Evolutionary conservation across 2,329 filamentous ascomycete genomes (phyloP), one percentile per base, ranked within the genome.

Genomic region (Phaeosphaeria sp.): DNA sequence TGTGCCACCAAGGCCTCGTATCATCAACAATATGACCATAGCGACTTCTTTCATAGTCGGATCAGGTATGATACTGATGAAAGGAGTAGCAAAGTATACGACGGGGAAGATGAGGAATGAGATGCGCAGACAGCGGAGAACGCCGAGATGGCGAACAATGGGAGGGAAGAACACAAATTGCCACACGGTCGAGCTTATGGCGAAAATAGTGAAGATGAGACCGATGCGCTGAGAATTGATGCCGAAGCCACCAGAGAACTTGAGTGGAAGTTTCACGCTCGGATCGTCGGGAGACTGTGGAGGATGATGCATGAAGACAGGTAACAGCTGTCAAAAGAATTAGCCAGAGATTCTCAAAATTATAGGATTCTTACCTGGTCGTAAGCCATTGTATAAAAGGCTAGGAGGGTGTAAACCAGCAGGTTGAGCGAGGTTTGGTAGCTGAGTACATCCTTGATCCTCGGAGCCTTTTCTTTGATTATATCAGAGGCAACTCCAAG

Each of bases 81-180:
- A 97, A 0, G 94, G 94, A 0, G 90, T 91, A n/a, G 92, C 57
- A 59, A 95, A 77, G 81, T 95, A 97, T 18, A 92, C 79, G 36
- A 95, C 51, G 0, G 93, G 93, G 70, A 92, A 90, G 1, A 87
- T 72, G 18, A 90, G 64, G 18, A 87, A 86, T 64, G 88, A 87
- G n/a, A 83, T 78, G 62, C 87, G 88, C 66, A 92, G 89, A 75
- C 91, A 95, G 52, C 81, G 84, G 17, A 97, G 80, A 0, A 93
- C 87, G 6, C 94, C 94, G 62, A 87, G 92, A 21, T 83, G 83
- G 30, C 86, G 83, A 47, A 93, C 93, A 1, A 94, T 78, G 0
- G 86, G 82, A 0, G 94, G 93, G 74, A 97, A 97, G 54, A 96
- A 71, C 50, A 95, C 80, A 75, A 99, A 96, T 74, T 98, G 95